Base-by-base conservation (phyloP, 345 rosid species). In the Rhizophora apiculata region DNA sequence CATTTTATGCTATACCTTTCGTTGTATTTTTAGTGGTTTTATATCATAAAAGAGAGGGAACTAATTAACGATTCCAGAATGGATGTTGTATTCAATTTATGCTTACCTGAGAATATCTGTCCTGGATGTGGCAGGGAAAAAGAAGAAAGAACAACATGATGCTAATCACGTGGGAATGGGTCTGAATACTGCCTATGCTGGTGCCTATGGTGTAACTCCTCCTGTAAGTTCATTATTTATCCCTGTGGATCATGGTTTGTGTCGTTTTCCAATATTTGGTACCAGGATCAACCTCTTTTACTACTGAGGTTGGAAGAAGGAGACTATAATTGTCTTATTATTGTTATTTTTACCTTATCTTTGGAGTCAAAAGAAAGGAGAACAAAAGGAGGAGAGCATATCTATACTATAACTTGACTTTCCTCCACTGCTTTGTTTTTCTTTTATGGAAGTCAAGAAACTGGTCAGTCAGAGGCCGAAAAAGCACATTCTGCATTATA, bases 121-220 rank as follows among this genome's bases (percentile, higher is more conserved):
- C 6, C n/a, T 15, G 60, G 9, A 67, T 81, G 60, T 66, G 74
- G 69, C 82, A 84, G 91, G 96, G 59, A 96, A 90, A 81, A 96
- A 89, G 79, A 86, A 77, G 76, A 96, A 85, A 77, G 98, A 96
- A 65, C 99, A 92, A 65, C 88, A 87, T 69, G 90, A 92, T 82
- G 84, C 91, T 72, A 76, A 85, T 74, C 96, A 82, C 71, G 77
- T 74, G 61, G 91, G 78, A 29, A 74, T 69, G 74, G 83, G 87
- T 58, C 61, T 78, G 73, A 86, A 84, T 75, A 84, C 98, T 67
- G 86, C 86, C 39, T 95, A 88, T 83, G 73, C 81, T 15, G 87
- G 98, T 62, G 84, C 76, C 66, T 95, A 87, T 64, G 96, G 96
- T 69, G 76, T 85, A 82, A 71, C 86, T 34, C 99, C 98, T 85